Evolutionary conservation across 2,329 filamentous ascomycete genomes (phyloP).

Genomic region (Aspergillus fructus): DNA sequence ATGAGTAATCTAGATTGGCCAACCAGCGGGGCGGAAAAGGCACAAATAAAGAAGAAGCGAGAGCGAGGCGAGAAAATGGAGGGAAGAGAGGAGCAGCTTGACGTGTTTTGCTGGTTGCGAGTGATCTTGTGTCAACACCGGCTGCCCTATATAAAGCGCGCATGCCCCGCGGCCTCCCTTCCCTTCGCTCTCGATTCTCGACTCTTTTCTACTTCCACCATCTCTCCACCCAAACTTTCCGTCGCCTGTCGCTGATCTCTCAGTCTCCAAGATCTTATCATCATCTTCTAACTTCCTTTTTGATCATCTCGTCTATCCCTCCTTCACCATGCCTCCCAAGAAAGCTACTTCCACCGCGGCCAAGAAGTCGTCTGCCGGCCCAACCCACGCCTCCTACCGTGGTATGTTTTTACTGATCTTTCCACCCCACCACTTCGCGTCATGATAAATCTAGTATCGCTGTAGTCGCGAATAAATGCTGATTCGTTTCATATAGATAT

Average conservation of each 20-base stretch:
- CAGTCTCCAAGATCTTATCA: constrained; percentile 13
- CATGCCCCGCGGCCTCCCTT: constrained; percentile 42
- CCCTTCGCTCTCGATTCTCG: constrained; percentile 37
- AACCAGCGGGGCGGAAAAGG: constrained; percentile 13
- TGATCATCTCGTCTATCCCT: constrained; percentile 14
- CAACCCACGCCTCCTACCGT: constrained; percentile 65
- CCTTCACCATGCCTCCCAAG: constrained; percentile 63
- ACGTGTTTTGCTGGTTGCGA: constrained; percentile 24
- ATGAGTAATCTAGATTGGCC: constrained; percentile 7
- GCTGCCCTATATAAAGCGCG: constrained; percentile 45
- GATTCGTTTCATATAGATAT: constrained; percentile 59
- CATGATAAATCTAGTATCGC: constrained; percentile 33
- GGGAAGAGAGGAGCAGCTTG: constrained; percentile 19
- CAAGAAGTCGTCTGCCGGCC: constrained; percentile 54
- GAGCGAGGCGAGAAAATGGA: constrained; percentile 11
- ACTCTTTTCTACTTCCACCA: constrained; percentile 23
- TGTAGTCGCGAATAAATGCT: constrained; percentile 56
- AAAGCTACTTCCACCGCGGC: constrained; percentile 54
- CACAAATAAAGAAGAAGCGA: constrained; percentile 13
- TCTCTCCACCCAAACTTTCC: constrained; percentile 16
- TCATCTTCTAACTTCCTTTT: constrained; percentile 11
- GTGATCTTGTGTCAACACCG: constrained; percentile 45
- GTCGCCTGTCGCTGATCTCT: constrained; percentile 13
- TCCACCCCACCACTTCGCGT: constrained; percentile 49
- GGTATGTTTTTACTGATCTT: constrained; percentile 55